Evolutionary conservation across 176 grass and related monocot genomes (phyloP), one percentile per base, ranked within the genome.

Genomic region (Chloris gayana): DNA sequence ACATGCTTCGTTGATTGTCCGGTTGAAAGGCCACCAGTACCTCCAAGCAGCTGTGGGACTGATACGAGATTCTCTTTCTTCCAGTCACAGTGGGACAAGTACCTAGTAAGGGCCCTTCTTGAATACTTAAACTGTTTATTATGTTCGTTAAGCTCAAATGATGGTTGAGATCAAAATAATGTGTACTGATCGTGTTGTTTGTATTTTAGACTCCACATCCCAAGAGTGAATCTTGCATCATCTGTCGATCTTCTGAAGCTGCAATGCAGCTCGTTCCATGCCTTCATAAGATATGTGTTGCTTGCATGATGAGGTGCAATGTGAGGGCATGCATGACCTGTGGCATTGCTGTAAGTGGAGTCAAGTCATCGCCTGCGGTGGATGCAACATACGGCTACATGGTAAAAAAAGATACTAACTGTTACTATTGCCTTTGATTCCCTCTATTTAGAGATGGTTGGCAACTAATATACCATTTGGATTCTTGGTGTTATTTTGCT

Each of bases 61-160:
- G 89, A 87, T 60, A 84, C 51, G 54, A 87, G 76, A 80, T 91
- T 91, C 60, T 88, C 85, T 82, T 91, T 85, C 44, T 91, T 88
- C 69, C 78, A 88, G 14, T 85, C 77, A 64, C 89, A 91, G 63
- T 88, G 89, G 89, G 89, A 91, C 78, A 84, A 75, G 45, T 77
- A 79, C 70, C 62, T 85, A 38, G 89, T 91, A 85, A 91, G 85
- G 21, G 63, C 34, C 46, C 13, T n/a, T 65, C 72, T 79, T 74
- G 75, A 31, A 9, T 72, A 34, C 30, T 76, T 70, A 33, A n/a
- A 24, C 29, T 89, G 34, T 17, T 80, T 65, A 25, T 3, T 29
- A 13, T 33, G 2, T 27, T 56, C 22, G 18, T 26, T 83, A 45
- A 9, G 31, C 14, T 37, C 51, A 84, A 32, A 69, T 32, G 5